Evolutionary conservation across 2,329 filamentous ascomycete species (phyloP).

Genomic region (Arthrobotrys sphaeroides): DNA sequence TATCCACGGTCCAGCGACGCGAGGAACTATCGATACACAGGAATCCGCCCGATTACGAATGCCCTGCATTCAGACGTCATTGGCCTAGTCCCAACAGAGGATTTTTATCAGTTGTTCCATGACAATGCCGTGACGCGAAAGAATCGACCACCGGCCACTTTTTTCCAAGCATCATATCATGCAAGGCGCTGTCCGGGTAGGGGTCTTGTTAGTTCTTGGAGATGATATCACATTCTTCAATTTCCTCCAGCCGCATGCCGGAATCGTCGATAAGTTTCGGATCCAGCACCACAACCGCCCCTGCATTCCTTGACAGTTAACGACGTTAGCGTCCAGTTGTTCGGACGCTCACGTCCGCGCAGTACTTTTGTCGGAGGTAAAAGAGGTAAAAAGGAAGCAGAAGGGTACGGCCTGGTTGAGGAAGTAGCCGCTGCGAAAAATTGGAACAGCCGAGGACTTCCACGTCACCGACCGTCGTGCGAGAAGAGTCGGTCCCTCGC

Average conservation of each 20-base stretch:
- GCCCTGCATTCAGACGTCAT: slow-evolving; percentile 19
- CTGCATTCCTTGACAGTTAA: slow-evolving; percentile 13
- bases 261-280: neutral
- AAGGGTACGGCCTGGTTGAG: neutral
- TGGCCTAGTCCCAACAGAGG: neutral
- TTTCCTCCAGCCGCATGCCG: slow-evolving; percentile 20
- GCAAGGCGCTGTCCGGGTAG: neutral
- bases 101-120: neutral
- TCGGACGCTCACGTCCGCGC: neutral
- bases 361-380: neutral
- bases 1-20: neutral
- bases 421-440: neutral
- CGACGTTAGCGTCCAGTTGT: slow-evolving; percentile 12
- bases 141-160: neutral
- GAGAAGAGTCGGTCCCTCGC: neutral
- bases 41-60: neutral
- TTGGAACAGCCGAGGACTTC: neutral
- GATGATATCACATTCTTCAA: slow-evolving; percentile 39
- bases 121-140: neutral
- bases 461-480: slow-evolving; percentile 1
- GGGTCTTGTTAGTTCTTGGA: neutral
- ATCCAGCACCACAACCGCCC: slow-evolving; percentile 6
- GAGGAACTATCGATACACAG: neutral
- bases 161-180: neutral
- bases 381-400: neutral